A percentile compares a stretch with the other conserved stretches of the same genome.
Conservation (phyloP, 2,329 filamentous ascomycete genomes). For the Pseudocercospora cruenta region DNA sequence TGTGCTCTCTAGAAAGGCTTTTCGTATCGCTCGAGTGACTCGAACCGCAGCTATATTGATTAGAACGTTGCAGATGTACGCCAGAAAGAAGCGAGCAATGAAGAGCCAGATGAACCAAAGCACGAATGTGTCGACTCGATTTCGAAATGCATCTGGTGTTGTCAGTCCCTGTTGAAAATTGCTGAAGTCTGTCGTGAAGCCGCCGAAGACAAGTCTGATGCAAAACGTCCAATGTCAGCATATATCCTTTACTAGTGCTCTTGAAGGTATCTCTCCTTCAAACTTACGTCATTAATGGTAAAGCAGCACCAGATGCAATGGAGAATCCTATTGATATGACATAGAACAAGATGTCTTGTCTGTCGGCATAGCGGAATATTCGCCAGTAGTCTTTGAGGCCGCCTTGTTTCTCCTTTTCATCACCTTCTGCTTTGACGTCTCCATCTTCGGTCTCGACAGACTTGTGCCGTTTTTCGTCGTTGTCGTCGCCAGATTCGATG, state of each 20-base stretch:
- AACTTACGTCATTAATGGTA: constrained; percentile 50
- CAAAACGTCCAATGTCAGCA: constrained; percentile 46
- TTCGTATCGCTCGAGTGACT: constrained; percentile 55
- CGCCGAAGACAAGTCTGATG: constrained; percentile 52
- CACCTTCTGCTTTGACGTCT: constrained; percentile 3
- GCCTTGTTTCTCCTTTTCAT: constrained; percentile 24
- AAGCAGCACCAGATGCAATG: constrained; percentile 48
- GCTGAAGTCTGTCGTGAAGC: constrained; percentile 53
- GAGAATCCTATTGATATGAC: constrained; percentile 39
- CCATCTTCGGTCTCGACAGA: constrained; percentile 13
- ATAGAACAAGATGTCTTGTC: constrained; percentile 34
- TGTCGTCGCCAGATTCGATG: constrained; percentile 8
- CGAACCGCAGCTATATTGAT: constrained; percentile 57
- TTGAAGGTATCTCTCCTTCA: not conserved
- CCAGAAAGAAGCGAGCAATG: constrained; percentile 65
- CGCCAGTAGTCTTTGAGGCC: constrained; percentile 31
- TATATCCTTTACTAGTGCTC: constrained; percentile 42
- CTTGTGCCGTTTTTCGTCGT: constrained; percentile 10
- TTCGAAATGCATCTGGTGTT: constrained; percentile 26
- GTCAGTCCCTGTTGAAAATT: constrained; percentile 39
- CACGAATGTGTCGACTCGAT: constrained; percentile 42
- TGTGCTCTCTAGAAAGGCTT: constrained; percentile 66
- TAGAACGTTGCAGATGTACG: constrained; percentile 55
- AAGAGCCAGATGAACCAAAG: constrained; percentile 74
- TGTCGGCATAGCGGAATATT: constrained; percentile 40